Evolutionary conservation across 495 filamentous ascomycete genomes (phyloP), one percentile per base, ranked within the genome.

Genomic region (Aspergillus incahuasiensis): DNA sequence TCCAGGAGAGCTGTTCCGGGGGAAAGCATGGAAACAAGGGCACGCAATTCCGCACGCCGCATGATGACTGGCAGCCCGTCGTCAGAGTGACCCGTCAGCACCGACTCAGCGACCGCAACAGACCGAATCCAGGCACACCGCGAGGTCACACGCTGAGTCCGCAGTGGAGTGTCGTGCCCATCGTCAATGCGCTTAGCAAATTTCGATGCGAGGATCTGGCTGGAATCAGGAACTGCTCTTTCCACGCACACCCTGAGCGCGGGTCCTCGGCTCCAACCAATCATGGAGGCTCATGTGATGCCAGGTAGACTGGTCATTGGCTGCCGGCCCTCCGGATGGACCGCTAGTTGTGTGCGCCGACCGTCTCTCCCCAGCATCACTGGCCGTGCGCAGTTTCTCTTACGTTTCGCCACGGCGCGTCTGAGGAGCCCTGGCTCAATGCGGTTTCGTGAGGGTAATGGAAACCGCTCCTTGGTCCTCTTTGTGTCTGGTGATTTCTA

Each of bases 391-490:
- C 25, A 8, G 25, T 28, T 28, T 28, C 25, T 28, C 4, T 28
- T 28, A 28, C 25, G 25, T 28, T 28, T 28, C 25, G 25, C 25
- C 25, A 28, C 25, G 25, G 25, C 25, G 25, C 25, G 25, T 28
- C 30, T 43, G 50, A 30, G 45, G 22, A 43, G 11, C 28, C 35
- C 22, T 24, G 38, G 48, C 19, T 28, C 4, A 28, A 28, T 28
- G 25, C 25, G 55, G 57, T 70, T 70, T 68, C 55, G 53, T 68
- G 68, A 60, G 68, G 61, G 65, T 70, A 70, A 70, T 70, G 62
- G 55, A 67, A 63, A 63, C 47, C 54, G 34, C 55, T 55, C 40
- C 46, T 55, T 56, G 59, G 65, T 64, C 58, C 62, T 57, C 56
- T n/a, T 28, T 3, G 25, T 28, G 25, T 28, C 25, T 28, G 25